A percentile compares a stretch with the other conserved stretches of the same genome.
These are phyloP conservation scores for Blastomyces gilchristii DNA, from an alignment of 2,329 filamentous ascomycete genomes.

Conservation along the genomic window DNA sequence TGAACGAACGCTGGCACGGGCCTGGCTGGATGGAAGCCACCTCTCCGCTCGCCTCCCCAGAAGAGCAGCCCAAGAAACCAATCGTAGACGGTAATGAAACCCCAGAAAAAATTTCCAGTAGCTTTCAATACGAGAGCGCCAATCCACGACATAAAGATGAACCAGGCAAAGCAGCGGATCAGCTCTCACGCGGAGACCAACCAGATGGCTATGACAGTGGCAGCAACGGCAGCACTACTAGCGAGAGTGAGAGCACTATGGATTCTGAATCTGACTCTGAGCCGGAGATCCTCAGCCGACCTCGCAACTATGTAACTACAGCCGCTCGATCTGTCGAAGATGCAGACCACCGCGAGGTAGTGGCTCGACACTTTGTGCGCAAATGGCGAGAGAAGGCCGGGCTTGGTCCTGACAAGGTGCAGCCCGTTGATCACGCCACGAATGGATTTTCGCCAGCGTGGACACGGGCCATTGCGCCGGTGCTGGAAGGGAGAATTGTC, in stretches of 20 bases:
- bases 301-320: constrained; percentile 31
- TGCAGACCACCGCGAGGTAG: constrained; percentile 46
- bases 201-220: constrained; percentile 11
- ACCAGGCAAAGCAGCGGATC: background rate
- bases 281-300: constrained; percentile 30
- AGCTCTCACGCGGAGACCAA: background rate
- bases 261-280: constrained; percentile 37
- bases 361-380: constrained; percentile 58
- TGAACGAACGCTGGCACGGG: constrained; percentile 52
- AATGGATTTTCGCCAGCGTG: constrained; percentile 50
- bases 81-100: background rate
- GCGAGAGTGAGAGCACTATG: constrained; percentile 19
- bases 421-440: constrained; percentile 44
- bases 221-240: constrained; percentile 22
- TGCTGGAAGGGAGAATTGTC: constrained; percentile 63
- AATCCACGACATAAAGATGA: constrained; percentile 11
- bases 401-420: constrained; percentile 45
- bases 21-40: constrained; percentile 38
- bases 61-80: background rate
- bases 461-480: constrained; percentile 70
- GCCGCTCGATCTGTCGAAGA: constrained; percentile 36
- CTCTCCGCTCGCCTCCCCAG: constrained; percentile 1
- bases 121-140: constrained; percentile 15
- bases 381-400: constrained; percentile 65
- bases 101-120: constrained; percentile 14